phyloP scores from a whole-genome alignment of 768 basidiomycete genomes.

The Leucogyrophana mollusca region DNA sequence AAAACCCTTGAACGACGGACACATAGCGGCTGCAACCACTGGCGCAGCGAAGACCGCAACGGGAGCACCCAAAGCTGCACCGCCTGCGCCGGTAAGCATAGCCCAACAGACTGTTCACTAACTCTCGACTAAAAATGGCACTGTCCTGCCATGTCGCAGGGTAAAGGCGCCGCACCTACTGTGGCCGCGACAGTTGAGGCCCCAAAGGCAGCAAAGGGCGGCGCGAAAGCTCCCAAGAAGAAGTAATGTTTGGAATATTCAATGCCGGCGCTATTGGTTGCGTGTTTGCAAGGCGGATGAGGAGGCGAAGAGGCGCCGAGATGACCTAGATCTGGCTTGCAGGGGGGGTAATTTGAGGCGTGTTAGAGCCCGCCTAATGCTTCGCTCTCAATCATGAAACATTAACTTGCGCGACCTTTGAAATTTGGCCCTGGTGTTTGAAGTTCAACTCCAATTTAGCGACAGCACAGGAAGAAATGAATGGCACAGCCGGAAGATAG shows the following conservation, averaged over 20 bases:
- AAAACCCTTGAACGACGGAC: constrained; percentile 1
- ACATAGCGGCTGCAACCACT: constrained; percentile 12
- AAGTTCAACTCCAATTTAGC: too few species aligned
- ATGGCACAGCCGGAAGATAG: too few species aligned
- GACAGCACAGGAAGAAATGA: too few species aligned
- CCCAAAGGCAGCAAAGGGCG: constrained; percentile 20
- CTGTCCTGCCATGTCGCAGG: constrained; percentile 15
- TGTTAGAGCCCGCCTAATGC: too few species aligned
- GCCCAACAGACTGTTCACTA: background rate
- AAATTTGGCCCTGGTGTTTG: too few species aligned
- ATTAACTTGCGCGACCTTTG: too few species aligned
- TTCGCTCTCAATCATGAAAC: too few species aligned
- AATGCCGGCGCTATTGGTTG: too few species aligned
- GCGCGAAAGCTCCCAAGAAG: constrained; percentile 27
- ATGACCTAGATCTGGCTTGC: too few species aligned
- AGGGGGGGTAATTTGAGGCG: too few species aligned
- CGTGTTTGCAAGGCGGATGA: too few species aligned
- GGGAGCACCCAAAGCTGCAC: constrained; percentile 18
- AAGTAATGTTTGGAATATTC: constrained; percentile 15
- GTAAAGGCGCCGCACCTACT: constrained; percentile 13
- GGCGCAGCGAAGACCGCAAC: constrained; percentile 14
- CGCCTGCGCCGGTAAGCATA: constrained; percentile 17
- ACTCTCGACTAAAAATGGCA: background rate
- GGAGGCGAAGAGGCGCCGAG: too few species aligned
- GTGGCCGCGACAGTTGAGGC: constrained; percentile 19